These are phyloP conservation scores for Bonia amplexicaulis DNA, from an alignment of 176 grass and related monocot genomes.

Conservation along the genomic window DNA sequence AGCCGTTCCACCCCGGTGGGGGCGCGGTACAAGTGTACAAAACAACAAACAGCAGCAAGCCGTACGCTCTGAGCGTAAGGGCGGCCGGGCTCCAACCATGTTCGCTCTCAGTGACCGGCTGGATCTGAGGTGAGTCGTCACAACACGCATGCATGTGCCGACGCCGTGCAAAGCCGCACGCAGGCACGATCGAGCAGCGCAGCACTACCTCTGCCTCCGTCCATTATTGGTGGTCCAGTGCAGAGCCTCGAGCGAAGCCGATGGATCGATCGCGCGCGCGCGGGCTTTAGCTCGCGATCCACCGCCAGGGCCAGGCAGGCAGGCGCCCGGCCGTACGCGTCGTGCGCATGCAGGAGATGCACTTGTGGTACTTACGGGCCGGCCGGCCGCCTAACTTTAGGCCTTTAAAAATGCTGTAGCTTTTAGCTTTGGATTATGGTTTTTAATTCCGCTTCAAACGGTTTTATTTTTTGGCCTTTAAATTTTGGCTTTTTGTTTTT, in stretches of 20 bases:
- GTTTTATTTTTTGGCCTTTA: no score
- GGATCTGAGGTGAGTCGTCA: not conserved
- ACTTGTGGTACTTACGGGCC: not conserved
- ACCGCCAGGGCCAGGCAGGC: not conserved
- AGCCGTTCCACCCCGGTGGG: not conserved
- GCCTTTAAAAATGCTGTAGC: no score
- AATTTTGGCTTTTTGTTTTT: no score
- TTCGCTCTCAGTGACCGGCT: not conserved
- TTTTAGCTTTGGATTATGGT: no score
- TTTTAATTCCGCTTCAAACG: fast-evolving
- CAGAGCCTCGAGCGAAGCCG: slow-evolving; percentile 7
- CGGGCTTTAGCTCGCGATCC: not conserved
- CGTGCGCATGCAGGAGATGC: not conserved
- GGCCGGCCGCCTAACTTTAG: not conserved
- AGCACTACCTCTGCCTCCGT: not conserved
- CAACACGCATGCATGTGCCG: slow-evolving; percentile 30
- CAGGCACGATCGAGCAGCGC: not conserved
- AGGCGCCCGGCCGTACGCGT: not conserved
- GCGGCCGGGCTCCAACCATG: not conserved
- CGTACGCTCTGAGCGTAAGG: slow-evolving; percentile 4
- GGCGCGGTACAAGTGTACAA: not conserved
- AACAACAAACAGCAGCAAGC: not conserved
- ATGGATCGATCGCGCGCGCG: not conserved
- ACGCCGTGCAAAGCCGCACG: slow-evolving; percentile 34
- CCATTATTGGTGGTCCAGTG: slow-evolving; percentile 48